Evolutionary conservation across 2,329 filamentous ascomycete species (phyloP), one percentile per base, ranked within the genome.

Genomic region (Trichophaea hybrida): DNA sequence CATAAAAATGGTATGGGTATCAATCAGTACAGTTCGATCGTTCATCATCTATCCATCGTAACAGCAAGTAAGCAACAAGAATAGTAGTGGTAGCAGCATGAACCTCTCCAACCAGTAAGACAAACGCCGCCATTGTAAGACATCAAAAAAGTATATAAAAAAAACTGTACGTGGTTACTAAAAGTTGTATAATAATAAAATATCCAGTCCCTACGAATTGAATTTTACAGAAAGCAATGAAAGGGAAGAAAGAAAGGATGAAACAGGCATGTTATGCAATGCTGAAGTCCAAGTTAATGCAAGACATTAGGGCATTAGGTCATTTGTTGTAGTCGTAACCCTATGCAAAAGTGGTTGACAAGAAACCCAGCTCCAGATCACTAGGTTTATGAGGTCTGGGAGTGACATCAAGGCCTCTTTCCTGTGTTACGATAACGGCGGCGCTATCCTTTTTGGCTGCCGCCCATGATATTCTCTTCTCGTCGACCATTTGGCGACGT

Each of bases 401-500:
- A 1, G 44, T 49, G 15, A 24, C 24, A 24, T 13, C 44, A 17
- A 49, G 17, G 15, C 15, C 44, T 8, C 15, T 17, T 8, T 12
- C 17, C 44, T 49, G 2, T 8, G 8, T 49, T 24, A 24, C 24
- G 24, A 24, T 24, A 12, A 46, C 50, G 33, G 13, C 50, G 50
- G 34, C 34, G 50, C 24, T 8, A n/a, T 35, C 32, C 31, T 53
- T 53, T 8, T 37, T 34, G 5, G 88, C 89, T 88, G 4, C 88
- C 93, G 71, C 91, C 91, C 3, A 94, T 95, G 74, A 81, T 81
- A 49, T 75, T 83, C 53, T 34, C 15, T 55, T 32, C 31, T 43
- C 12, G n/a, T 44, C 32, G 13, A 55, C 83, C 69, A 83, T 84
- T 50, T 80, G 78, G 70, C 86, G 89, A 58, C 82, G 78, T 35